Percentiles rank a stretch among this genome's conserved stretches.
These are phyloP conservation scores for Caryopteris hybrid DNA, from an alignment of 305 asterid species.

Conservation along the genomic window DNA sequence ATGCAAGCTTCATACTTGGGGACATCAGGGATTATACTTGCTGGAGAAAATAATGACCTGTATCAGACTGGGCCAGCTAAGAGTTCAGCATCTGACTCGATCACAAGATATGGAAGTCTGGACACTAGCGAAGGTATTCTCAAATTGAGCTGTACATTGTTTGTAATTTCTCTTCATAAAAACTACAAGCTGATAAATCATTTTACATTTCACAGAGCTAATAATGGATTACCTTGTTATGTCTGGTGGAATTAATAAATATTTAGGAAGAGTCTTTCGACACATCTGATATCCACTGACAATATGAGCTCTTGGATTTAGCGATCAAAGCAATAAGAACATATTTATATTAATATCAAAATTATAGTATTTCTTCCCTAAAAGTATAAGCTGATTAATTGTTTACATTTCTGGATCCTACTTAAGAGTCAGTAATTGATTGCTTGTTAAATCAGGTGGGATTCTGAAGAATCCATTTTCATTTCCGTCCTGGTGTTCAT, in stretches of 20 bases:
- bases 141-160: not conserved
- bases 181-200: not conserved
- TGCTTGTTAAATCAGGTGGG: not conserved
- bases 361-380: not conserved
- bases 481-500: not conserved
- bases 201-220: not conserved
- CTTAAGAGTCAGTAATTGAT: not conserved
- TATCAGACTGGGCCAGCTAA: constrained; percentile 30
- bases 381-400: not conserved
- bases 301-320: not conserved
- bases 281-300: not conserved
- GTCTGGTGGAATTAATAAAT: not conserved
- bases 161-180: not conserved
- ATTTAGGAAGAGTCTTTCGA: not conserved
- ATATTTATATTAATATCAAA: too few species aligned
- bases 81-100: constrained; percentile 39
- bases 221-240: not conserved
- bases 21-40: constrained; percentile 40
- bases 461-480: not conserved
- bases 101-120: constrained; percentile 38
- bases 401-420: not conserved
- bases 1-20: constrained; percentile 70
- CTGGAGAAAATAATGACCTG: constrained; percentile 42
- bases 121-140: constrained; percentile 2
- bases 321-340: not conserved